Conservation (phyloP, 495 filamentous ascomycete genomes). For the Cercophora scortea region DNA sequence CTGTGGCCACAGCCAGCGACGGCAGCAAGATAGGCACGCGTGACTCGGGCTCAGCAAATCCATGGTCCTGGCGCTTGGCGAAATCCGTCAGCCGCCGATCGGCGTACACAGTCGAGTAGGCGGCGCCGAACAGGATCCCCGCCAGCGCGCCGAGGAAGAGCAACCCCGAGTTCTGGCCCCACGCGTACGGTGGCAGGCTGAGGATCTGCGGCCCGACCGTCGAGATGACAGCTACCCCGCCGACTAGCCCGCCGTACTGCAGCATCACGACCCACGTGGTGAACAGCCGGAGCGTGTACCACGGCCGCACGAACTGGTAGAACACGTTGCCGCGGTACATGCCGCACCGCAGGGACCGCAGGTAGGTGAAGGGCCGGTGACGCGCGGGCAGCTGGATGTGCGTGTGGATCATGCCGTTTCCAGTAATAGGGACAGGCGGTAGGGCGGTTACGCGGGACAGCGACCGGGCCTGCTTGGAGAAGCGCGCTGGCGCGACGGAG, state of each 20-base stretch:
- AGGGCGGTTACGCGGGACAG: neutral
- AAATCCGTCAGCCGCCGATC: conserved; percentile 11
- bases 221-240: conserved; percentile 17
- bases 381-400: neutral
- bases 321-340: conserved; percentile 8
- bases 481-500: neutral
- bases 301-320: conserved; percentile 19
- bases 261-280: conserved; percentile 19
- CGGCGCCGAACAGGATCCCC: conserved; percentile 14
- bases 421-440: neutral
- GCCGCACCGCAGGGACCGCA: conserved; percentile 10
- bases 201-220: conserved; percentile 20
- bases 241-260: conserved; percentile 23
- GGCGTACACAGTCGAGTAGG: conserved; percentile 7
- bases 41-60: conserved; percentile 21
- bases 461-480: conserved; percentile 5
- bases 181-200: conserved; percentile 12
- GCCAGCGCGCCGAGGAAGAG: conserved; percentile 20
- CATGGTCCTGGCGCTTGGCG: conserved; percentile 9
- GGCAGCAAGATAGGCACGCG: conserved; percentile 19
- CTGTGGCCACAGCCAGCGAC: conserved; percentile 15
- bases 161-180: conserved; percentile 16
- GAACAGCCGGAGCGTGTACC: conserved; percentile 17
- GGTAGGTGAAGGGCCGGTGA: conserved; percentile 13
- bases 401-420: neutral